phyloP scores from a whole-genome alignment of 2,329 filamentous ascomycete species.

The Drechslerella dactyloides region DNA sequence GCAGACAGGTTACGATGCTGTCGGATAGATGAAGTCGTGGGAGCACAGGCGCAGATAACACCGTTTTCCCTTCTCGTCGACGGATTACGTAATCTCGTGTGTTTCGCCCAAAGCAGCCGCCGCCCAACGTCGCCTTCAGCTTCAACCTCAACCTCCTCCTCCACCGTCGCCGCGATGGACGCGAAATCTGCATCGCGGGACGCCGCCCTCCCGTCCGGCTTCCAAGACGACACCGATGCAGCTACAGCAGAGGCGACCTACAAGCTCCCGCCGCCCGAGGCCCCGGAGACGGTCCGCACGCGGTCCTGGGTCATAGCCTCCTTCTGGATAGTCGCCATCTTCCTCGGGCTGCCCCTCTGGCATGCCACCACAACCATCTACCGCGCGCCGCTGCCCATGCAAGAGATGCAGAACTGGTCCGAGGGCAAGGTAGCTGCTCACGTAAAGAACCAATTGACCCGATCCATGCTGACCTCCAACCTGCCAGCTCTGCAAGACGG shows the following conservation, averaged over 20 bases:
- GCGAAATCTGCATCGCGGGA: not conserved
- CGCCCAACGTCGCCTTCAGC: no score
- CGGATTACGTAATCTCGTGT: no score
- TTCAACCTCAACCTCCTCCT: no score
- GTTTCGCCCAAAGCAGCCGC: no score
- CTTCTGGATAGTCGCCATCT: conserved; percentile 86
- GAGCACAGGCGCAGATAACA: no score
- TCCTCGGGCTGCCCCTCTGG: conserved; percentile 90
- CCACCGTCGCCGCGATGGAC: no score
- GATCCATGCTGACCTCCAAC: not conserved
- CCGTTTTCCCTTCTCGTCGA: no score
- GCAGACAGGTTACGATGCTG: no score
- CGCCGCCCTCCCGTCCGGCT: conserved; percentile 22
- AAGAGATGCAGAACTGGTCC: conserved; percentile 88
- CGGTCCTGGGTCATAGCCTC: conserved; percentile 79
- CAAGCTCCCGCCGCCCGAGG: conserved; percentile 74
- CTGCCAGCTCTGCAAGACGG: conserved; percentile 77
- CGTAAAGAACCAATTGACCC: conserved; percentile 17
- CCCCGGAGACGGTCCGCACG: conserved; percentile 70
- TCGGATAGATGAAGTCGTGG: no score
- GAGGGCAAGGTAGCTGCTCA: conserved; percentile 74
- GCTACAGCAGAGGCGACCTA: conserved; percentile 21
- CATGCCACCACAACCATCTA: conserved; percentile 94
- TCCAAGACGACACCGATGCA: conserved; percentile 23
- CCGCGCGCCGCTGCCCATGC: conserved; percentile 79